Conservation (phyloP, 345 rosid genomes). For the Pistacia atlantica region DNA sequence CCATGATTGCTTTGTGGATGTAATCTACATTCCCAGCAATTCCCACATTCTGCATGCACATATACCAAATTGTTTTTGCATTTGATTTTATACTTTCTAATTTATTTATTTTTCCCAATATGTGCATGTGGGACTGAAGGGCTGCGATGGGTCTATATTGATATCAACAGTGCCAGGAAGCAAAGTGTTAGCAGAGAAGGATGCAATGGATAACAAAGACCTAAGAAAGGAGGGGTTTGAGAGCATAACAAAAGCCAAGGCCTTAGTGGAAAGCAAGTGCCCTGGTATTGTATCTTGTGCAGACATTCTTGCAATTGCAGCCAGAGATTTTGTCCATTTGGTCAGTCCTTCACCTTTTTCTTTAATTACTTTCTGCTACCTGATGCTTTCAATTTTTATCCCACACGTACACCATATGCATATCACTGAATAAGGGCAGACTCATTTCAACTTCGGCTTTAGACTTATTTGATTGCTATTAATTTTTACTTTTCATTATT, state of each 20-base stretch:
- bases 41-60: constrained; percentile 3
- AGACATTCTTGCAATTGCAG: constrained; percentile 82
- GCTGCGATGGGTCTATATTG: constrained; percentile 83
- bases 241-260: constrained; percentile 59
- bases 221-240: constrained; percentile 70
- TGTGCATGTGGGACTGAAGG: constrained; percentile 39
- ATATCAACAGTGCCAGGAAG: constrained; percentile 61
- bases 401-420: neutral
- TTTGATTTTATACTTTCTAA: neutral
- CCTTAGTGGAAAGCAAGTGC: constrained; percentile 74
- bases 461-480: no score
- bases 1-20: constrained; percentile 95
- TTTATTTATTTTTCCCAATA: neutral
- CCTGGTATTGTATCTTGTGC: constrained; percentile 88
- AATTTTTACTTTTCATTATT: no score
- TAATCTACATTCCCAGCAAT: constrained; percentile 16
- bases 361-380: neutral
- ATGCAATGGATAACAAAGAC: constrained; percentile 68
- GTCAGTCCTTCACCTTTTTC: constrained; percentile 25
- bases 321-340: constrained; percentile 77
- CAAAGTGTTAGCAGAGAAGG: constrained; percentile 68
- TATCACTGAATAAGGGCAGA: neutral
- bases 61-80: neutral
- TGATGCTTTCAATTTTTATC: neutral
- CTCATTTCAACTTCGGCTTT: neutral